Percentiles rank a stretch among this genome's conserved stretches.
Conservation (phyloP, 2,329 filamentous ascomycete species). For the Aspergillus hortae region DNA sequence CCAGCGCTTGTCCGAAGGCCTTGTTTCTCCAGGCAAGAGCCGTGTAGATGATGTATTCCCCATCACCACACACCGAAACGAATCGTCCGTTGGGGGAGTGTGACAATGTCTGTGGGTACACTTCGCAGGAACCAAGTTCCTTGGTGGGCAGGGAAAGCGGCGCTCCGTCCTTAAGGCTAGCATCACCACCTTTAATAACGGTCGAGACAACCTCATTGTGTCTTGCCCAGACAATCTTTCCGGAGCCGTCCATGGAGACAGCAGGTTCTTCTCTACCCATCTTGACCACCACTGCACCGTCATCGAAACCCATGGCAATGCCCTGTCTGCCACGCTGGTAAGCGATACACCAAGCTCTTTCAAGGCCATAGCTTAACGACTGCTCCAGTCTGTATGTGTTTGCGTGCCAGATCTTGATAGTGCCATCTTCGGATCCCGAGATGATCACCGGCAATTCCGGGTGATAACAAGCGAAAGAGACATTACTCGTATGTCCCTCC, state of each 20-base stretch:
- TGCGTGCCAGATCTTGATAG: conserved; percentile 97
- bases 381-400: conserved; percentile 97
- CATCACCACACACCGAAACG: conserved; percentile 87
- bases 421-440: conserved; percentile 95
- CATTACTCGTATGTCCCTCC: conserved; percentile 96
- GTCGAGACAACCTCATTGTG: conserved; percentile 94
- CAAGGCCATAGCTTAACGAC: conserved; percentile 90
- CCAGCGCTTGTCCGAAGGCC: conserved; percentile 88
- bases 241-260: conserved; percentile 93
- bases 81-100: conserved; percentile 96
- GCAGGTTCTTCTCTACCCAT: conserved; percentile 96
- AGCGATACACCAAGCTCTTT: conserved; percentile 95
- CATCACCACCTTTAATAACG: conserved; percentile 89
- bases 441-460: conserved; percentile 96
- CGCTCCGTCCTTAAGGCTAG: conserved; percentile 79
- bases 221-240: conserved; percentile 93
- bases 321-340: conserved; percentile 94
- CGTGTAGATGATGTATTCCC: conserved; percentile 98
- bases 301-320: conserved; percentile 93
- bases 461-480: conserved; percentile 97
- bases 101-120: conserved; percentile 89
- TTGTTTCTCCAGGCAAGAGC: conserved; percentile 96
- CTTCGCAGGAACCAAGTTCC: conserved; percentile 91
- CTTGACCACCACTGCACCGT: conserved; percentile 96
- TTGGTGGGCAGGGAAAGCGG: conserved; percentile 85